phyloP scores from a whole-genome alignment of 2,329 filamentous ascomycete species.

The Sphaceloma murrayae region DNA sequence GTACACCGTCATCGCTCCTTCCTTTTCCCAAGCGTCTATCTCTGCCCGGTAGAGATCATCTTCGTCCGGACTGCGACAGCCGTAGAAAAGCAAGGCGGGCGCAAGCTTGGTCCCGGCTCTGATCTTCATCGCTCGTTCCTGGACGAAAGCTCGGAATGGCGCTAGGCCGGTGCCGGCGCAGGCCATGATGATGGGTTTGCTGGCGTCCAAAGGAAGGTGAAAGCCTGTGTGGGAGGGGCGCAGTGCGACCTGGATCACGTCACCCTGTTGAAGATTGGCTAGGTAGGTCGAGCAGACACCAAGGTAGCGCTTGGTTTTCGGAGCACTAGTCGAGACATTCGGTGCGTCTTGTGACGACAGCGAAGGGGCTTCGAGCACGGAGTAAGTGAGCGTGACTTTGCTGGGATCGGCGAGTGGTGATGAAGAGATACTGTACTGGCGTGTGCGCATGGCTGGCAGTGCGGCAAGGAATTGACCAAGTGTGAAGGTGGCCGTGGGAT shows the following conservation, averaged over 20 bases:
- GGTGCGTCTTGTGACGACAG: constrained; percentile 6
- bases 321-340: background rate
- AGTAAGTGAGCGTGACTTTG: constrained; percentile 51
- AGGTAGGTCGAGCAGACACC: constrained; percentile 39
- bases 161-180: constrained; percentile 96
- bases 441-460: constrained; percentile 60
- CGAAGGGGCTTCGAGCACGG: constrained; percentile 35
- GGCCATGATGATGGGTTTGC: constrained; percentile 67
- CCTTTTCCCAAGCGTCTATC: constrained; percentile 48
- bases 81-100: constrained; percentile 53
- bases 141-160: constrained; percentile 97
- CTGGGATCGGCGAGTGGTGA: constrained; percentile 26
- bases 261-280: constrained; percentile 32
- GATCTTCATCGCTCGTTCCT: constrained; percentile 59
- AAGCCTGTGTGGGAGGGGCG: constrained; percentile 35
- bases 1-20: constrained; percentile 52
- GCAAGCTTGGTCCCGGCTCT: constrained; percentile 37
- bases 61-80: constrained; percentile 46
- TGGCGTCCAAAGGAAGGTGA: constrained; percentile 35
- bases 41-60: constrained; percentile 55
- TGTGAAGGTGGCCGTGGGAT: constrained; percentile 50
- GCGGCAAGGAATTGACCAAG: constrained; percentile 60
- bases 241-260: constrained; percentile 36
- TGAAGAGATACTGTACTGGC: constrained; percentile 30
- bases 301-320: constrained; percentile 26